Evolutionary conservation across 1,139 yeast species (phyloP).

Genomic region (Suhomyces coccinellae): DNA sequence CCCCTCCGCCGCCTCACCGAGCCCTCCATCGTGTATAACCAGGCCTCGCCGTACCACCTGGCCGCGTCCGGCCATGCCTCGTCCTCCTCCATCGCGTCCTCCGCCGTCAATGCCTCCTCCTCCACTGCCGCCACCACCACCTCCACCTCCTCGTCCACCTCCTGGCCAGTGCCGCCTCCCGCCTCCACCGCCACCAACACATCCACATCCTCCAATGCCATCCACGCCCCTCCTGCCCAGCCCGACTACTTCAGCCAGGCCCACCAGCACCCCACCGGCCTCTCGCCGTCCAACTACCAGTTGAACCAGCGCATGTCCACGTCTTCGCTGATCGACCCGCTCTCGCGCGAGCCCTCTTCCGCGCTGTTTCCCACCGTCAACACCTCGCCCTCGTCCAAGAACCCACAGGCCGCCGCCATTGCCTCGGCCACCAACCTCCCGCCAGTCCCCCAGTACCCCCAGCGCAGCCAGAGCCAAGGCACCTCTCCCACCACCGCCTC

Average conservation of each 20-base stretch:
- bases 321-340: constrained; percentile 11
- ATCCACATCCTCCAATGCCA: constrained; percentile 2
- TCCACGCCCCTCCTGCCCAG: too few species aligned
- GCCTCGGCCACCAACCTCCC: constrained; percentile 6
- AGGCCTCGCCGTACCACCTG: background rate
- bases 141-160: constrained; percentile 1
- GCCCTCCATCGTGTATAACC: constrained; percentile 15
- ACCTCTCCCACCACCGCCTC: constrained; percentile 6
- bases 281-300: constrained; percentile 10
- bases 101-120: constrained; percentile 1
- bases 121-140: constrained; percentile 2
- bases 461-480: constrained; percentile 8
- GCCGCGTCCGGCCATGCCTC: too few species aligned
- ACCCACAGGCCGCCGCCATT: background rate
- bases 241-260: constrained; percentile 10
- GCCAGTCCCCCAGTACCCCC: constrained; percentile 9
- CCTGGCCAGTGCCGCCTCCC: constrained; percentile 2
- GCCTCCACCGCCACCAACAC: constrained; percentile 5
- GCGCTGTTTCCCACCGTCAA: constrained; percentile 5
- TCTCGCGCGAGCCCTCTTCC: constrained; percentile 9
- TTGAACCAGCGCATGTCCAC: constrained; percentile 11
- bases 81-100: constrained; percentile 1
- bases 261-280: constrained; percentile 4
- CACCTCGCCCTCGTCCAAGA: constrained; percentile 1
- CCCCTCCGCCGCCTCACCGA: constrained; percentile 22